Conservation (phyloP, 202 grass and related monocot genomes). For the Musa balbisiana region DNA sequence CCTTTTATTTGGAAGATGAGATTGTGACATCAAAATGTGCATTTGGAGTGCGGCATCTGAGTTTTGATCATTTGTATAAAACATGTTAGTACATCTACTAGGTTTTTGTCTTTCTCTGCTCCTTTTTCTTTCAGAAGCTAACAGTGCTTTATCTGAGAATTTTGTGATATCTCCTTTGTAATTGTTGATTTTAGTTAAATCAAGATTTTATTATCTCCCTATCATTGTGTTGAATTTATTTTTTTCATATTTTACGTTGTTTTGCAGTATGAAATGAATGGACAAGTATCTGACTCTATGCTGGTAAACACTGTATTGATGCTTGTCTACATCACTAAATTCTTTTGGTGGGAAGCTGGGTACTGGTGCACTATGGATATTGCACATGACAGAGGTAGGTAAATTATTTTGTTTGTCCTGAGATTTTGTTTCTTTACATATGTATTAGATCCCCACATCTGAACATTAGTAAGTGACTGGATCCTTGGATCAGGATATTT, state of each 20-base stretch:
- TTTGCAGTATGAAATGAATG: conserved; percentile 91
- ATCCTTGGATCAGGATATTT: background rate
- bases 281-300: conserved; percentile 74
- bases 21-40: no score
- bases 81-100: background rate
- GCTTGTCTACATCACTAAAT: conserved; percentile 97
- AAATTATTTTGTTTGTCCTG: background rate
- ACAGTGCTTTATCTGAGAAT: background rate
- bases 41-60: no score
- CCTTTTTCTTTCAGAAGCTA: background rate
- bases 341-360: conserved; percentile 98
- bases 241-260: background rate
- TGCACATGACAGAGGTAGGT: conserved; percentile 87
- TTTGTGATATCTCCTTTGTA: background rate
- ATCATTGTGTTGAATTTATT: background rate
- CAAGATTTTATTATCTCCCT: background rate
- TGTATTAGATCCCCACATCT: background rate
- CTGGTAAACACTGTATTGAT: conserved; percentile 91
- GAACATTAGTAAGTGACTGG: no score
- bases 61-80: no score
- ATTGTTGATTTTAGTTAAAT: background rate
- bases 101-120: background rate
- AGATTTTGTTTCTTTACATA: background rate
- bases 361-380: conserved; percentile 99
- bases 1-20: no score